Evolutionary conservation across 2,329 filamentous ascomycete genomes (phyloP).

Genomic region (Cercospora sp.): DNA sequence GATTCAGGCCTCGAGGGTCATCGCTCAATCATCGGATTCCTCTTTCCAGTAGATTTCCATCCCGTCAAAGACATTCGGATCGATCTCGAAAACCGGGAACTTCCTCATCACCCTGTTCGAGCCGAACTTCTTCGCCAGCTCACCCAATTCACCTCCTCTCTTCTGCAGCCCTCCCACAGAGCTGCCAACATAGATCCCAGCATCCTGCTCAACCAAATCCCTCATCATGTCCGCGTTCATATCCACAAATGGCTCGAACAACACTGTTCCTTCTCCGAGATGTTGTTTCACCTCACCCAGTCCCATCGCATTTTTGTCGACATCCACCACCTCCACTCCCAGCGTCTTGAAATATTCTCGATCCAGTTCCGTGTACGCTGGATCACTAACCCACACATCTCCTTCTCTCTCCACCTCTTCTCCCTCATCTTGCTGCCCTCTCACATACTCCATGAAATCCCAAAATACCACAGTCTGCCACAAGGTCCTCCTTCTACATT

Average conservation of each 20-base stretch:
- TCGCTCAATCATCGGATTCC: conserved; percentile 18
- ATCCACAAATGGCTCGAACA: conserved; percentile 36
- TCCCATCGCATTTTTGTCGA: conserved; percentile 8
- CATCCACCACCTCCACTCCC: conserved; percentile 24
- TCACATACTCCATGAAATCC: conserved; percentile 27
- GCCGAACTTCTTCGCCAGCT: conserved; percentile 22
- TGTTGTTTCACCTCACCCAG: conserved; percentile 23
- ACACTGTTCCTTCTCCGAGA: conserved; percentile 21
- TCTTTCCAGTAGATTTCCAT: conserved; percentile 33
- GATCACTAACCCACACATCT: conserved; percentile 35
- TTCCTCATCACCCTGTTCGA: conserved; percentile 17
- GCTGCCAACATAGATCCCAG: conserved; percentile 31
- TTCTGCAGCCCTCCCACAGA: conserved; percentile 25
- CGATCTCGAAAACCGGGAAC: conserved; percentile 34
- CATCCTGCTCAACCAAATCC: conserved; percentile 21
- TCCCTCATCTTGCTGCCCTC: neutral
- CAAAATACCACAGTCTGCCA: conserved; percentile 38
- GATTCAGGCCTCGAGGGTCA: neutral
- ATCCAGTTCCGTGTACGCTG: conserved; percentile 35
- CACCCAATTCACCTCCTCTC: conserved; percentile 15
- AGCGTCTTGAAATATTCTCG: conserved; percentile 30
- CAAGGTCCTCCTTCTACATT: conserved; percentile 35
- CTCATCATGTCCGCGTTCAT: conserved; percentile 24
- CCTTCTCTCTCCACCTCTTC: conserved; percentile 8
- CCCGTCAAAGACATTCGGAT: conserved; percentile 36